Evolutionary conservation across 2,329 filamentous ascomycete species (phyloP).

Genomic region (Lasiodiplodia citricola): DNA sequence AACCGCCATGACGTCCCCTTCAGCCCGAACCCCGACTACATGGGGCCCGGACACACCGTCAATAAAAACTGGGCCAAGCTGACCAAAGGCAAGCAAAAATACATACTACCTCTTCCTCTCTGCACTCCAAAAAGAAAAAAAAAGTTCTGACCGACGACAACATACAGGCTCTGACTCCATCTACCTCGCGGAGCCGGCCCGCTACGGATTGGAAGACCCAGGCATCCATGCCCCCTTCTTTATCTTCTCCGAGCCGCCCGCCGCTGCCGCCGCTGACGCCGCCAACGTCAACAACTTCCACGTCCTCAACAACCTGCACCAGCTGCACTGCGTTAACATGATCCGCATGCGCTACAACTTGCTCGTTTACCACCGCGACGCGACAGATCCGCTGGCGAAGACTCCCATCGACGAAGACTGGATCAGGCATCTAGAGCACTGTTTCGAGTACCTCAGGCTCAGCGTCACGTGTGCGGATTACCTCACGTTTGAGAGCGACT

Average conservation of each 20-base stretch:
- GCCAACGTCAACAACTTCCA: neutral
- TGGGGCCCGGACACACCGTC: neutral
- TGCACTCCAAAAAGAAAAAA: neutral
- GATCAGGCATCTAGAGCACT: conserved; percentile 44
- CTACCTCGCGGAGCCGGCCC: neutral
- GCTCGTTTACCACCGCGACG: neutral
- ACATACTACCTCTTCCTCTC: too few species aligned
- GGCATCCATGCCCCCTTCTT: conserved; percentile 1
- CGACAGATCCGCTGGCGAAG: neutral
- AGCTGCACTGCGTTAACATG: conserved; percentile 14
- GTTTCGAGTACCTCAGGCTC: conserved; percentile 47
- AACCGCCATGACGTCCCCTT: conserved; percentile 4
- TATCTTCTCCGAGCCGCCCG: neutral
- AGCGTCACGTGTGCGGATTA: conserved; percentile 45
- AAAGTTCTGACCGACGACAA: neutral
- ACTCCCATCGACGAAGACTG: neutral
- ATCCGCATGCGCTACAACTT: conserved; percentile 7
- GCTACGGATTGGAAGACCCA: neutral
- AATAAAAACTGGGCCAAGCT: conserved; percentile 11
- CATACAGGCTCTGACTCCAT: neutral
- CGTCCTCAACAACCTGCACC: conserved; percentile 9
- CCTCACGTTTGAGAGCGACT: conserved; percentile 36
- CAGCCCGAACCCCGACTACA: neutral
- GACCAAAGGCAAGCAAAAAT: neutral
- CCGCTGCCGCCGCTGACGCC: neutral